A percentile compares a stretch with the other conserved stretches of the same genome.
Conservation (phyloP, 2,329 filamentous ascomycete genomes). For the Lasiodiplodia sp. region DNA sequence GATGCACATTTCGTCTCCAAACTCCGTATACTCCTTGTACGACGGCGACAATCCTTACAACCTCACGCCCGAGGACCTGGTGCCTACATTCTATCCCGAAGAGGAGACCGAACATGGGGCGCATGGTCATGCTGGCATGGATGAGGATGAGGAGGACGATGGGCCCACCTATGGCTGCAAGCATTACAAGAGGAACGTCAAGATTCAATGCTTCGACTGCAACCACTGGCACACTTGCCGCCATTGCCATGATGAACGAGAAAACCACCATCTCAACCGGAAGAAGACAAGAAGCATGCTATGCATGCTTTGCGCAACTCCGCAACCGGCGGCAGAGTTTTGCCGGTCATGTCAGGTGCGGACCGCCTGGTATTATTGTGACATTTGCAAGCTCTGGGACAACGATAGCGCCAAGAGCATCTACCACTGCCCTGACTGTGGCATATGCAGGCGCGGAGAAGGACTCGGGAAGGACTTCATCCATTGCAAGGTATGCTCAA, state of each 20-base stretch:
- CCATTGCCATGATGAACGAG: conserved; percentile 86
- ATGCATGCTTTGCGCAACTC: conserved; percentile 91
- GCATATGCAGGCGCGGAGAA: conserved; percentile 89
- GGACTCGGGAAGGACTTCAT: conserved; percentile 96
- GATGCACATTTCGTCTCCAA: conserved; percentile 42
- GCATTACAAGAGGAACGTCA: conserved; percentile 96
- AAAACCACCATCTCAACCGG: conserved; percentile 80
- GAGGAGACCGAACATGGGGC: conserved; percentile 25
- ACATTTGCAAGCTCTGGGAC: conserved; percentile 96
- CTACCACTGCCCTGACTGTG: conserved; percentile 95
- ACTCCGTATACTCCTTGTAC: conserved; percentile 43
- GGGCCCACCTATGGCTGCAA: conserved; percentile 72
- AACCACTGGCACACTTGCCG: conserved; percentile 93
- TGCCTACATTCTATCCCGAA: conserved; percentile 25
- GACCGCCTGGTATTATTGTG: conserved; percentile 90
- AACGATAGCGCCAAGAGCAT: conserved; percentile 89
- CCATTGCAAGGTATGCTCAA: conserved; percentile 81
- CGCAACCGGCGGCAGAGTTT: conserved; percentile 80
- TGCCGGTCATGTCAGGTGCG: conserved; percentile 79
- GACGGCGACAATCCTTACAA: conserved; percentile 46
- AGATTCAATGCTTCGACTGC: conserved; percentile 91
- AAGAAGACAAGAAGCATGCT: conserved; percentile 93
- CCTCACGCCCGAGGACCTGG: conserved; percentile 35
- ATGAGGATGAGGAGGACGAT: conserved; percentile 60
- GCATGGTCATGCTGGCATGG: conserved; percentile 54